These are phyloP conservation scores for Metschnikowia colocasiae DNA, from an alignment of 805 yeast species.

Conservation along the genomic window DNA sequence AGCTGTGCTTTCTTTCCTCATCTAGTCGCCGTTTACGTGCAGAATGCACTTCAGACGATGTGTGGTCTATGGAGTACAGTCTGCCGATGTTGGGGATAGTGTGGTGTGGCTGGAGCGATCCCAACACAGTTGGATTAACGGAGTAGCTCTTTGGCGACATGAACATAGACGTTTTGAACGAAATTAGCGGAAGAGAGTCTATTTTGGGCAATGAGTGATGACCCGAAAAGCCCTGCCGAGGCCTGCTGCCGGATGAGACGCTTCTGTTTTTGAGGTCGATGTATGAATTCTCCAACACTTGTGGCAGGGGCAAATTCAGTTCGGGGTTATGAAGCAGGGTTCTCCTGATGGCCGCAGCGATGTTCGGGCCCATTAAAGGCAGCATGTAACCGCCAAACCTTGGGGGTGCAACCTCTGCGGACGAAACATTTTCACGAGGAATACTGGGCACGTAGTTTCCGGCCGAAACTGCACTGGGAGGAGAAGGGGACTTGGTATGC, in stretches of 20 bases:
- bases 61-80: slow-evolving; percentile 8
- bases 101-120: background rate
- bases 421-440: background rate
- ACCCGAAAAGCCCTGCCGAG: background rate
- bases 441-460: background rate
- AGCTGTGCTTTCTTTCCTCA: slow-evolving; percentile 10
- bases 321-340: background rate
- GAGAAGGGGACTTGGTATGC: background rate
- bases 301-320: background rate
- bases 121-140: background rate
- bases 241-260: background rate
- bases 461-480: background rate
- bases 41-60: background rate
- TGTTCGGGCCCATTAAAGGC: background rate
- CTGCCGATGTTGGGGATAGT: background rate
- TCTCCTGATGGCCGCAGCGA: background rate
- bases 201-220: slow-evolving; percentile 16
- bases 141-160: background rate
- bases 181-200: slow-evolving; percentile 29
- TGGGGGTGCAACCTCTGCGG: background rate
- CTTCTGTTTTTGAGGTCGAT: slow-evolving; percentile 3
- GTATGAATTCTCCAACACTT: background rate
- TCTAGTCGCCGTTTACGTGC: slow-evolving; percentile 3
- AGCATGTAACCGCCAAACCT: background rate
- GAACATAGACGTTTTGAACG: slow-evolving; percentile 43